phyloP scores from a whole-genome alignment of 73 alveolate species.

The Symbiodinium natans region DNA sequence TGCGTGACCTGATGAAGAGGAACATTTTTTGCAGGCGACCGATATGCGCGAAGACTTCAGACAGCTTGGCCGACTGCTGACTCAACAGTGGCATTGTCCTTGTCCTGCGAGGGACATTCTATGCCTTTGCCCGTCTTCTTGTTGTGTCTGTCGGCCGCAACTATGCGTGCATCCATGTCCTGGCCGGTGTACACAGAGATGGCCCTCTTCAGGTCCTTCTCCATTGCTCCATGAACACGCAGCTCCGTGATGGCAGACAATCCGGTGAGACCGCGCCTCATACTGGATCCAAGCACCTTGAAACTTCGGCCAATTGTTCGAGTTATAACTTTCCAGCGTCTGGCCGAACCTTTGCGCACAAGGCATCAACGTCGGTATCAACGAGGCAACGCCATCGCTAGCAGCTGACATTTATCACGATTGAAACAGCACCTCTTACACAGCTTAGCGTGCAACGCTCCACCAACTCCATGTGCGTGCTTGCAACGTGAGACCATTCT shows the following conservation, averaged over 20 bases:
- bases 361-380: not conserved
- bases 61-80: not conserved
- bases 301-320: slow-evolving; percentile 50
- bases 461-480: not conserved
- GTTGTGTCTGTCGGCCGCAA: too few relatives aligned
- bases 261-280: not conserved
- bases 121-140: too few relatives aligned
- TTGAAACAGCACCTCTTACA: not conserved
- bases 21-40: not conserved
- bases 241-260: not conserved
- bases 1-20: slow-evolving; percentile 38
- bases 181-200: slow-evolving; percentile 72
- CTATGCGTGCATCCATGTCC: slow-evolving; percentile 17
- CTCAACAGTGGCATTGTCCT: slow-evolving; percentile 80
- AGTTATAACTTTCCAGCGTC: slow-evolving; percentile 37
- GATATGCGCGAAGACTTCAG: not conserved
- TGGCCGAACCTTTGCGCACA: slow-evolving; percentile 47
- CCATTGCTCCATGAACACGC: not conserved
- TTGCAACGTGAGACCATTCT: not conserved
- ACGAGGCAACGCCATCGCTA: too few relatives aligned
- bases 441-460: not conserved
- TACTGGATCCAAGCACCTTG: slow-evolving; percentile 73
- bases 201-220: slow-evolving; percentile 67
- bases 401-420: too few relatives aligned
- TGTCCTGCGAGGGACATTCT: slow-evolving; percentile 27